A percentile compares a stretch with the other conserved stretches of the same genome.
phyloP scores from a whole-genome alignment of 2,329 filamentous ascomycete species.

The Exophiala lecanii-corni region DNA sequence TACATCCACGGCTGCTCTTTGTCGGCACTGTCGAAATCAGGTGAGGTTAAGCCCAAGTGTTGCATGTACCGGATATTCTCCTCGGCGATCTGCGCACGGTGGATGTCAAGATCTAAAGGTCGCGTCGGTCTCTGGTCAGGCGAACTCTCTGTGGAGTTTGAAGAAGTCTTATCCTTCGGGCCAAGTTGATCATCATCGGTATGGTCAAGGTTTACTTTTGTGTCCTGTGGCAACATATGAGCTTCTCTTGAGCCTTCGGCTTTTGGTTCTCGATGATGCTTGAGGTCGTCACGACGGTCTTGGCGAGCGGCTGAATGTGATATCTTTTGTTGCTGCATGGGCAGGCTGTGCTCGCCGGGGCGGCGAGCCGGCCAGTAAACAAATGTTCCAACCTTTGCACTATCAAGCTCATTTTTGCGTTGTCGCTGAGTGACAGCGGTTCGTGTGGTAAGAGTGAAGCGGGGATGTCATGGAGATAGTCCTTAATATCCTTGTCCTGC shows the following conservation, averaged over 20 bases:
- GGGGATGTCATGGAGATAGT: constrained; percentile 68
- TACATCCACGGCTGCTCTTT: constrained; percentile 25
- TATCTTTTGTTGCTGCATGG: constrained; percentile 54
- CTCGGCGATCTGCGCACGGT: constrained; percentile 67
- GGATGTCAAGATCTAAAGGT: constrained; percentile 70
- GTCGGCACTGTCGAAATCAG: constrained; percentile 5
- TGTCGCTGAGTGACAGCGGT: constrained; percentile 59
- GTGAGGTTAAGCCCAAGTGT: constrained; percentile 27
- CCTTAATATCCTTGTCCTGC: constrained; percentile 59
- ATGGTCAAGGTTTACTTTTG: constrained; percentile 21
- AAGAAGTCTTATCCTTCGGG: background rate
- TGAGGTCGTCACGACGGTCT: constrained; percentile 28
- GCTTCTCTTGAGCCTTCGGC: constrained; percentile 39
- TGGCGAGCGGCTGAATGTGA: constrained; percentile 49
- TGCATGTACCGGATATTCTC: constrained; percentile 63
- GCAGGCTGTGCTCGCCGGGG: constrained; percentile 44
- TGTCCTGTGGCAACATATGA: constrained; percentile 35
- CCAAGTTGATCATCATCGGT: background rate
- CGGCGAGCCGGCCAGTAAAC: constrained; percentile 65
- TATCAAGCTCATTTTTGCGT: constrained; percentile 70
- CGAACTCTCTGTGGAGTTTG: constrained; percentile 12
- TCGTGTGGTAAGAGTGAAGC: constrained; percentile 61
- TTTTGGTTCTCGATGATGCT: constrained; percentile 18
- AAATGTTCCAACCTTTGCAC: constrained; percentile 73
- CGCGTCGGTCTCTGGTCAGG: constrained; percentile 70